Evolutionary conservation across 1,284 basidiomycete species (phyloP), one percentile per base, ranked within the genome.

Genomic region (Golubevia sp.): DNA sequence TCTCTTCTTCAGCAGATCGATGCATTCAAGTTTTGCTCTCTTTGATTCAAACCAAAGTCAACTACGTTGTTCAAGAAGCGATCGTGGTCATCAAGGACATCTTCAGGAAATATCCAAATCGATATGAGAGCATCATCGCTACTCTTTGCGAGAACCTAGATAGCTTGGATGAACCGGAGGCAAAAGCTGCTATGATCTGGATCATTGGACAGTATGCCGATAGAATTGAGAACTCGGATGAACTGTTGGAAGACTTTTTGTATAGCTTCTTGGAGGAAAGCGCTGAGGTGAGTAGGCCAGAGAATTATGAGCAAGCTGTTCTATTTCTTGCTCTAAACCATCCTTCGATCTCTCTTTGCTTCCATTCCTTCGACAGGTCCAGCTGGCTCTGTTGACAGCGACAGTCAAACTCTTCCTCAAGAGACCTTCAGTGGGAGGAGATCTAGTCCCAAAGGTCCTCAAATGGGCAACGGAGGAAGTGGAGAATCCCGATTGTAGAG

Each of bases 21-120:
- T 98, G 95, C 86, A 97, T 99, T 70, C 87, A 91, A 61, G 91
- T 91, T 0, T 87, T 99, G 60, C 89, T 99, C 58, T 86, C 89
- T 48, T 88, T 99, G 67, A 91, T 99, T 73, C 91, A 96, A 77
- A 96, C 92, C 26, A 93, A 97, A 79, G 93, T 99, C 56, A 89
- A 91, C 55, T 99, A 99, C 83, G 97, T 99, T 58, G 93, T 98
- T 3, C 97, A 99, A 84, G 97, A 99, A 83, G 93, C 94, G 0
- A 88, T 97, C 61, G 96, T 99, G 61, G 96, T 99, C 63, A 96
- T 93, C 86, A 97, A 94, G 85, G 97, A 99, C 83, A 93, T 99
- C 76, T 98, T 99, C 88, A 89, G 97, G 67, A 89, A 94, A 71
- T 99, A 99, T 85, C 97, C 97, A 21, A 94, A 95, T 63, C 91